Evolutionary conservation across 495 filamentous ascomycete species (phyloP), one percentile per base, ranked within the genome.

Genomic region (Neurospora sp.): DNA sequence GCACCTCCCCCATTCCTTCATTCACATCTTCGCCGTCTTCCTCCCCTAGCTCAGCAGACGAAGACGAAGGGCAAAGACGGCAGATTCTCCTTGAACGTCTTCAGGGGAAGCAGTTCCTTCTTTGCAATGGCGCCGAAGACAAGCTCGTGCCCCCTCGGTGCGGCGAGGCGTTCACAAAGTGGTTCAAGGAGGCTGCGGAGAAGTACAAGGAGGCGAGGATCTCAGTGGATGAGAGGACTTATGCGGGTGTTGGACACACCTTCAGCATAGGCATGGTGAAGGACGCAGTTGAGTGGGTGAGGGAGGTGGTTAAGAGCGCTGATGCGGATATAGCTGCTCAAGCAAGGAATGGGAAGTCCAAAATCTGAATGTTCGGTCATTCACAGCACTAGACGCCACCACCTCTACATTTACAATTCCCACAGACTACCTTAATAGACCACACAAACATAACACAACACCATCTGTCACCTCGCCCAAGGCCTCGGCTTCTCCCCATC

Each of bases 81-180:
- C 76, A 86, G 23, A 78, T 87, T 31, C 74, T 92, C 1, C 77
- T 84, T 31, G 82, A 85, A 0, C 83, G 84, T 12, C 76, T 98
- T 59, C 83, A 82, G 1, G 89, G 90, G 0, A 99, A 98, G 81
- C 89, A 85, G 72, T 89, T 98, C 73, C 81, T 98, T 71, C 89
- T 92, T 74, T 82, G 96, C 73, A 90, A 90, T 14, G 96, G 95
- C 0, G 91, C 84, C 0, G 84, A 83, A 20, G 96, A 99, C 79
- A 94, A 92, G 77, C 81, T 98, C 69, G 95, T 99, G 23, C 95
- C 96, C 8, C 93, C 93, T 80, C 83, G 83, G 31, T 89, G 89
- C 18, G 85, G 86, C 3, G 88, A 91, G 77, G 85, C 87, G 0
- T 96, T 98, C 79, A 74, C 97, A 69, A 78, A 81, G 9, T 93